A percentile compares a stretch with the other conserved stretches of the same genome.
Evolutionary conservation across 495 filamentous ascomycete genomes (phyloP).

Genomic region (Penicillium goetzii): DNA sequence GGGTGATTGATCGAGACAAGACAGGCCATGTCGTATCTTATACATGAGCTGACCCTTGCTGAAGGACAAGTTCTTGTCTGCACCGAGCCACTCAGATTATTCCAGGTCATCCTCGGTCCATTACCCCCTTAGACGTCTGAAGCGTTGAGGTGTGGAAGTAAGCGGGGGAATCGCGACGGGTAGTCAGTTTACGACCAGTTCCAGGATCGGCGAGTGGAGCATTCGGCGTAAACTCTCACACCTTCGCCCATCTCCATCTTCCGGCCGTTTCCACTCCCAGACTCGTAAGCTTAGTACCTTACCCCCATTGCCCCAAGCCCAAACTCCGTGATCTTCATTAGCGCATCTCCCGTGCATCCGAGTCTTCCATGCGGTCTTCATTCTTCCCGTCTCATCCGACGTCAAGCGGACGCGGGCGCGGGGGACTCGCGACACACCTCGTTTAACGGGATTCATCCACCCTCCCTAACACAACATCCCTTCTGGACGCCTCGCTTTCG

Average conservation of each 20-base stretch:
- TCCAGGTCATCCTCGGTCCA: not conserved
- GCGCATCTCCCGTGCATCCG: not conserved
- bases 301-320: not conserved
- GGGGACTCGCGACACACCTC: constrained; percentile 1
- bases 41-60: not conserved
- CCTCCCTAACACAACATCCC: constrained; percentile 1
- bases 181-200: not conserved
- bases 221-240: constrained; percentile 10
- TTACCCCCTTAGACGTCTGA: not conserved
- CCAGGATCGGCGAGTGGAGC: constrained; percentile 8
- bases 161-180: constrained; percentile 36
- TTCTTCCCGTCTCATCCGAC: constrained; percentile 4
- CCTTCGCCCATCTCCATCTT: constrained; percentile 9
- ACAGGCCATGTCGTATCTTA: not conserved
- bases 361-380: not conserved
- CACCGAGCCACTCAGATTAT: not conserved
- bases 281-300: not conserved
- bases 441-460: constrained; percentile 21
- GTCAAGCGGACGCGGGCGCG: not conserved
- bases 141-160: constrained; percentile 1
- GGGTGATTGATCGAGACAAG: not conserved
- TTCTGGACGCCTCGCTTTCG: not conserved
- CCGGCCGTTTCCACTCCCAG: not conserved
- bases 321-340: not conserved
- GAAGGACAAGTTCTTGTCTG: not conserved